Evolutionary conservation across 805 yeast genomes (phyloP), one percentile per base, ranked within the genome.

Genomic region (Cyberlindnera misumaiensis): DNA sequence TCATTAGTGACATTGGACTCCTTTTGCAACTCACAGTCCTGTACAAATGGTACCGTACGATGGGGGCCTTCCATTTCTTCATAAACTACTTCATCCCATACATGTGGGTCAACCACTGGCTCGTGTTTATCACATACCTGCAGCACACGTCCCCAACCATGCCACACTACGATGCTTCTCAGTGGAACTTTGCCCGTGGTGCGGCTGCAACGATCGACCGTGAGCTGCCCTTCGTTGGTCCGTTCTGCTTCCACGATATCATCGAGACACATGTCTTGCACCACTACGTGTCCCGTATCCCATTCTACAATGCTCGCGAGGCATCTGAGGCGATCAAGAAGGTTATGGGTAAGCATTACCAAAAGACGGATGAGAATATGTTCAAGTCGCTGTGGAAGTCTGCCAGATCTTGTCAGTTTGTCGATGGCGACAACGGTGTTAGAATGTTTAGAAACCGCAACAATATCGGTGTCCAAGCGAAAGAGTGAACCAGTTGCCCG

Each of bases 151-250:
- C 83, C 60, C 77, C 85, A 24, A 51, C 73, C 12, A 70, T 86
- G 70, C 89, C 95, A 24, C 95, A 85, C 62, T 85, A 85, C 65
- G 80, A 77, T 43, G 73, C 79, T 42, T 53, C 63, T 29, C 80
- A 79, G 60, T 85, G 95, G 95, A 84, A 73, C 51, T 83, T 83
- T 59, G 88, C 89, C 36, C 75, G 89, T 56, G 95, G 95, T 49
- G 95, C 95, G 24, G 89, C 93, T 40, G 84, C 90, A 44, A 85
- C 95, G 41, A 78, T 86, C 46, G 95, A 85, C 63, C 71, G 95
- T 56, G 78, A 83, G 56, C 82, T 83, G 57, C 89, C 90, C 24
- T 80, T 84, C 58, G 68, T 82, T 45, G 95, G 95, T 41, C 68
- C 74, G 57, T 74, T 75, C 70, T 67, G 83, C 53, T 81, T 85